Percentiles rank a stretch among this genome's conserved stretches.
Conservation (phyloP, 148 eudicot species). For the Cornus controversa region DNA sequence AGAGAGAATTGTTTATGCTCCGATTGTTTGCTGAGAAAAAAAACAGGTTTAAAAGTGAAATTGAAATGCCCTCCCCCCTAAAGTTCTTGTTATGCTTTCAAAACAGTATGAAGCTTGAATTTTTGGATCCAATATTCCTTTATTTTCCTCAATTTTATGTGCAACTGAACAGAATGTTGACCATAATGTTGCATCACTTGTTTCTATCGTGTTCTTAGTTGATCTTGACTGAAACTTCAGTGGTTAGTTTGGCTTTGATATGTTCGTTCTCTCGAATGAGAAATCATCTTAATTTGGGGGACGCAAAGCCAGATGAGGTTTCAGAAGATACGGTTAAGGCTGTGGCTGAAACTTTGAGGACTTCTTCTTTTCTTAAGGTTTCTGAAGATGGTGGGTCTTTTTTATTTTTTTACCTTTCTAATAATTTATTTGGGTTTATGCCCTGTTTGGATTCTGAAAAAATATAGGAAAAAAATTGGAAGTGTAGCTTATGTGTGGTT, state of each 20-base stretch:
- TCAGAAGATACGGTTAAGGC: slow-evolving; percentile 69
- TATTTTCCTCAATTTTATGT: not conserved
- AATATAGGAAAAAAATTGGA: not conserved
- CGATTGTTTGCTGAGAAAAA: no score
- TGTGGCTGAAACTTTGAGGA: slow-evolving; percentile 70
- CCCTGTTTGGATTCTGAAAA: slow-evolving; percentile 1
- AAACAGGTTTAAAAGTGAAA: no score
- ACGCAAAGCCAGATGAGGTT: slow-evolving; percentile 64
- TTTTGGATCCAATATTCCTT: not conserved
- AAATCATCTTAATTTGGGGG: slow-evolving; percentile 64
- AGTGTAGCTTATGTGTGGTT: not conserved
- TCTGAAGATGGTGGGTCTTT: slow-evolving; percentile 76
- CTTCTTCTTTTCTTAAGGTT: slow-evolving; percentile 63
- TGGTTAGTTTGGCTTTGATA: slow-evolving; percentile 88
- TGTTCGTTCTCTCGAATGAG: slow-evolving; percentile 90
- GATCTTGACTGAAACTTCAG: slow-evolving; percentile 59
- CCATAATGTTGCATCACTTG: not conserved
- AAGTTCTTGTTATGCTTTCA: not conserved
- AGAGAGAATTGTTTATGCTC: no score
- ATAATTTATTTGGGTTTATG: not conserved
- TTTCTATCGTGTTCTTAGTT: slow-evolving; percentile 16
- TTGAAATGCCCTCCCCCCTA: no score
- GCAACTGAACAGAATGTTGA: no score
- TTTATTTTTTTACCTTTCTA: not conserved
- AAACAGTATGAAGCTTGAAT: no score